A percentile compares a stretch with the other conserved stretches of the same genome.
Conservation (phyloP, 2,329 filamentous ascomycete species). For the Fusarium avenaceum region DNA sequence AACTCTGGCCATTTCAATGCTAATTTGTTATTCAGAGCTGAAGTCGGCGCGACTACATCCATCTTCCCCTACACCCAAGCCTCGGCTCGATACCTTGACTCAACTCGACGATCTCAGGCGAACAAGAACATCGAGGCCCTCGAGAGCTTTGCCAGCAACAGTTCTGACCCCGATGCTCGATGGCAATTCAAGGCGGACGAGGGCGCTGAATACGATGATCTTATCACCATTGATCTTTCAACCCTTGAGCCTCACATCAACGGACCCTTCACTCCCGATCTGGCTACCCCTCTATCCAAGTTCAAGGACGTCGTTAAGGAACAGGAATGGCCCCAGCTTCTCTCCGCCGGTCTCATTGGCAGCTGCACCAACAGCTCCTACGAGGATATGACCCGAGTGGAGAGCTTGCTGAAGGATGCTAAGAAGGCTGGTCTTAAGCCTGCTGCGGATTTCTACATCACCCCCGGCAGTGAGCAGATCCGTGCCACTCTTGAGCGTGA, state of each 20-base stretch:
- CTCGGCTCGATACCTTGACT: slow-evolving; percentile 86
- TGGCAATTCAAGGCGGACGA: slow-evolving; percentile 82
- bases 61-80: slow-evolving; percentile 92
- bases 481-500: slow-evolving; percentile 92
- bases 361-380: slow-evolving; percentile 95
- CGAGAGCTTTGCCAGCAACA: slow-evolving; percentile 65
- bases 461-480: slow-evolving; percentile 96
- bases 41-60: slow-evolving; percentile 95
- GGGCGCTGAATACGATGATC: slow-evolving; percentile 91
- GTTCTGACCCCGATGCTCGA: slow-evolving; percentile 61
- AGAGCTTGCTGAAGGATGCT: slow-evolving; percentile 84
- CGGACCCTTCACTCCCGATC: slow-evolving; percentile 97
- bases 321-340: slow-evolving; percentile 95
- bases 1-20: background rate
- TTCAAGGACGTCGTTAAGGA: slow-evolving; percentile 94
- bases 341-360: slow-evolving; percentile 97
- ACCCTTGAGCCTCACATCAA: slow-evolving; percentile 99
- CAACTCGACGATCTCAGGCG: slow-evolving; percentile 78
- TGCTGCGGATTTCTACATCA: slow-evolving; percentile 93
- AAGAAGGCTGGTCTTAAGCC: slow-evolving; percentile 93
- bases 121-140: slow-evolving; percentile 75
- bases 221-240: slow-evolving; percentile 95
- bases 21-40: slow-evolving; percentile 59
- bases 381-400: slow-evolving; percentile 93
- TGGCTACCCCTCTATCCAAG: slow-evolving; percentile 97